Evolutionary conservation across 441 rosid species (phyloP), one percentile per base, ranked within the genome.

Genomic region (Biscutella auriculata): DNA sequence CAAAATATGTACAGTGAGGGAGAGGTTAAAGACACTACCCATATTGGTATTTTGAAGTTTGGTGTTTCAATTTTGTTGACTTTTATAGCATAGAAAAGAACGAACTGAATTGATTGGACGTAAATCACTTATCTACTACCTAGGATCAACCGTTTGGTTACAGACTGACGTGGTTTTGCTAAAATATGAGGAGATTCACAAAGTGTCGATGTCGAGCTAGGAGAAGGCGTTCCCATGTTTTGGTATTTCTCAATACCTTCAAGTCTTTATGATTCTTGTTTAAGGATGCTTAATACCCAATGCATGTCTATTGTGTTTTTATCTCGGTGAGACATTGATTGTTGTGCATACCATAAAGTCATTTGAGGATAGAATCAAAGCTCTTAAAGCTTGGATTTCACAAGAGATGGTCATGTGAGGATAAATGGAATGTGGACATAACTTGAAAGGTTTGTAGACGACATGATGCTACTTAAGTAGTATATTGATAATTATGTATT

Each of bases 151-250:
- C 1, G 42, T 79, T 43, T 93, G 95, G n/a, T 19, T 69, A 19
- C 71, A 93, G 99, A 89, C 99, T 44, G 99, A 97, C 1, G 90
- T 88, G 52, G 95, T 84, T 46, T 47, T 85, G 68, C 68, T 82
- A 46, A 95, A 92, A 49, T 79, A 77, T 35, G 94, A 91, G 69
- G 97, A 94, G 79, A 75, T 90, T 63, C 99, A 94, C 63, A 77
- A 90, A 66, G 96, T 88, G 68, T 95, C 99, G 76, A 94, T 90
- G 99, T 96, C 95, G 15, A 94, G 99, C 74, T 90, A 84, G 78
- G 79, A 85, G 74, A 94, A 90, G 87, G 87, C 82, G 82, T 90
- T 85, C 67, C 97, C 99, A 1, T 88, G 96, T 57, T 94, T 94
- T n/a, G n/a, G n/a, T n/a, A n/a, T n/a, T n/a, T n/a, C n/a, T 72